A percentile compares a stretch with the other conserved stretches of the same genome.
Conservation (phyloP, 257 asterid genomes). For the Solanum lignicaule region DNA sequence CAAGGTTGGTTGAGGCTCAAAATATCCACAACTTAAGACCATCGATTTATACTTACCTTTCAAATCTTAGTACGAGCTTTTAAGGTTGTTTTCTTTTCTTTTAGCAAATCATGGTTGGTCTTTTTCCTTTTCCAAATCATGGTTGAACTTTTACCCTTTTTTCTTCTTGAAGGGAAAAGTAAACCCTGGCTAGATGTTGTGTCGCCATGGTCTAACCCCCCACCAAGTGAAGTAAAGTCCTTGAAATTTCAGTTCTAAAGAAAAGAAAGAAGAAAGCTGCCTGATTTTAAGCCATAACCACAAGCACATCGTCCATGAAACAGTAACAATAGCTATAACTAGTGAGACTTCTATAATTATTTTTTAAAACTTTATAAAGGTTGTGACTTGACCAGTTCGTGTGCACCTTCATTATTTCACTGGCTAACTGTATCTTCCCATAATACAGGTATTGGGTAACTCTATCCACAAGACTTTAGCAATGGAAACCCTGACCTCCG, state of each 20-base stretch:
- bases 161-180: neutral
- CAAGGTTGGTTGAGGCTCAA: neutral
- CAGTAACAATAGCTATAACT: neutral
- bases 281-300: neutral
- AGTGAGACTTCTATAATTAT: neutral
- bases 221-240: neutral
- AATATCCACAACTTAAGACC: neutral
- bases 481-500: neutral
- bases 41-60: neutral
- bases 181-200: neutral
- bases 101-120: neutral
- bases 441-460: neutral
- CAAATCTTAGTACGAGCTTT: neutral
- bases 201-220: neutral
- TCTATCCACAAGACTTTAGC: neutral
- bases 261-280: neutral
- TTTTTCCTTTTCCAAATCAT: neutral
- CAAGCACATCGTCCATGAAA: neutral
- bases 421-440: neutral
- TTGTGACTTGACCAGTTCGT: neutral
- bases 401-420: neutral
- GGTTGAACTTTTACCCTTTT: neutral
- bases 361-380: neutral
- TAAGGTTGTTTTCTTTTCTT: neutral
- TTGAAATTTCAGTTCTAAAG: neutral